phyloP scores from a whole-genome alignment of 169 alveolate genomes.

The Plasmodium blacklocki region DNA sequence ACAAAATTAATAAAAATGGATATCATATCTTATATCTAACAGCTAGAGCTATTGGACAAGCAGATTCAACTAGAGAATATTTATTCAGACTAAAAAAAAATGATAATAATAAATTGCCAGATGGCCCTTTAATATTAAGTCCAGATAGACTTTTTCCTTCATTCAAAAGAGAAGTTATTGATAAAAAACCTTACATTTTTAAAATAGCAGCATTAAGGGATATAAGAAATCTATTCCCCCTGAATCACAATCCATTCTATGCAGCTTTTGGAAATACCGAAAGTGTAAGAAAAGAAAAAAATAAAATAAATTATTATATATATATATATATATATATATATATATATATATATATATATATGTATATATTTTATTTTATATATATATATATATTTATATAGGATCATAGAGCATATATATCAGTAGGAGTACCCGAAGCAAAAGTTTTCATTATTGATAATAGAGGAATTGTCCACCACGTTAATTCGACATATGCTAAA shows the following conservation, averaged over 20 bases:
- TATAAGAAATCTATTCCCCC: slow-evolving; percentile 94
- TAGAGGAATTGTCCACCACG: slow-evolving; percentile 90
- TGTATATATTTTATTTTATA: neutral
- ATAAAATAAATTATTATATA: neutral
- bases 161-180: slow-evolving; percentile 97
- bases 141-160: slow-evolving; percentile 97
- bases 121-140: slow-evolving; percentile 97
- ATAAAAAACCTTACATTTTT: slow-evolving; percentile 94
- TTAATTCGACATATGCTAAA: slow-evolving; percentile 88
- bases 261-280: slow-evolving; percentile 99
- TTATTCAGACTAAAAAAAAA: slow-evolving; percentile 91
- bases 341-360: neutral
- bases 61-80: slow-evolving; percentile 95
- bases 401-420: slow-evolving; percentile 93
- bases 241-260: slow-evolving; percentile 92
- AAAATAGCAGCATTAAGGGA: slow-evolving; percentile 96
- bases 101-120: slow-evolving; percentile 88
- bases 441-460: slow-evolving; percentile 93
- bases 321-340: neutral
- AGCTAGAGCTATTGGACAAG: slow-evolving; percentile 98
- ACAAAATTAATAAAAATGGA: slow-evolving; percentile 93
- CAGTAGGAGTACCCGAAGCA: slow-evolving; percentile 94
- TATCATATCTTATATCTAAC: slow-evolving; percentile 96
- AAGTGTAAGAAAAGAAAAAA: slow-evolving; percentile 81
- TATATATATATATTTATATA: slow-evolving; percentile 1